These are phyloP conservation scores for Phytophthora fragariaefolia DNA, from an alignment of 352 stramenopile genomes.

Conservation along the genomic window DNA sequence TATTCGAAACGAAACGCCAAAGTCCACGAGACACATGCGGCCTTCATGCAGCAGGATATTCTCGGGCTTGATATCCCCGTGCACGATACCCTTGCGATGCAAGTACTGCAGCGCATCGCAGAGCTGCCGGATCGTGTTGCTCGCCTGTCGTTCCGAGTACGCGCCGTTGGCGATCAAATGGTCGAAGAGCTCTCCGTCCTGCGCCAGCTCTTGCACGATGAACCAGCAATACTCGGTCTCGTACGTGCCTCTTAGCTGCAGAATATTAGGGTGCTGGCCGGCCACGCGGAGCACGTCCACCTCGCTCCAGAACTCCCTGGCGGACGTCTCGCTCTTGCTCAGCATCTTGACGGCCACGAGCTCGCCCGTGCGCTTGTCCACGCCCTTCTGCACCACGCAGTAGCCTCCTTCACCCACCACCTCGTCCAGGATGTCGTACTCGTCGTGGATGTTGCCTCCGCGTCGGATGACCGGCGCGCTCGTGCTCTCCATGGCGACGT, in stretches of 20 bases:
- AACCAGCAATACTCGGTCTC: slow-evolving; percentile 80
- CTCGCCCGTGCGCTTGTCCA: slow-evolving; percentile 69
- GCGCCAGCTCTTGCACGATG: slow-evolving; percentile 85
- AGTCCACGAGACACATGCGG: slow-evolving; percentile 88
- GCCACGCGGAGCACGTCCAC: slow-evolving; percentile 79
- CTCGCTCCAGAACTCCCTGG: slow-evolving; percentile 85
- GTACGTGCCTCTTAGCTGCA: slow-evolving; percentile 76
- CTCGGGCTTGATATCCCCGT: slow-evolving; percentile 91
- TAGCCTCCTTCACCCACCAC: slow-evolving; percentile 85
- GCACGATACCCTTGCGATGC: slow-evolving; percentile 88
- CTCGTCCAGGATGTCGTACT: slow-evolving; percentile 82
- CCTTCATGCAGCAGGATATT: slow-evolving; percentile 83
- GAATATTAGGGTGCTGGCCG: slow-evolving; percentile 80
- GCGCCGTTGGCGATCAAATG: slow-evolving; percentile 84
- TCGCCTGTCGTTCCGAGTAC: slow-evolving; percentile 88
- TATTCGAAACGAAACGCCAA: slow-evolving; percentile 83
- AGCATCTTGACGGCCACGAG: slow-evolving; percentile 84
- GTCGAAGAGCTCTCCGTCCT: slow-evolving; percentile 90
- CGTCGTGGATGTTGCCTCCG: slow-evolving; percentile 58
- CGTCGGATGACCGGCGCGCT: slow-evolving; percentile 19
- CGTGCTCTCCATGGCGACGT: slow-evolving; percentile 29
- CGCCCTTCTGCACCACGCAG: slow-evolving; percentile 76
- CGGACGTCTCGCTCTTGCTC: slow-evolving; percentile 77
- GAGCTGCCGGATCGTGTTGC: slow-evolving; percentile 67
- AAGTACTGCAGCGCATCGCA: slow-evolving; percentile 86